Evolutionary conservation across 179 eudicot species (phyloP).

Genomic region (Carnegiea gigantea): DNA sequence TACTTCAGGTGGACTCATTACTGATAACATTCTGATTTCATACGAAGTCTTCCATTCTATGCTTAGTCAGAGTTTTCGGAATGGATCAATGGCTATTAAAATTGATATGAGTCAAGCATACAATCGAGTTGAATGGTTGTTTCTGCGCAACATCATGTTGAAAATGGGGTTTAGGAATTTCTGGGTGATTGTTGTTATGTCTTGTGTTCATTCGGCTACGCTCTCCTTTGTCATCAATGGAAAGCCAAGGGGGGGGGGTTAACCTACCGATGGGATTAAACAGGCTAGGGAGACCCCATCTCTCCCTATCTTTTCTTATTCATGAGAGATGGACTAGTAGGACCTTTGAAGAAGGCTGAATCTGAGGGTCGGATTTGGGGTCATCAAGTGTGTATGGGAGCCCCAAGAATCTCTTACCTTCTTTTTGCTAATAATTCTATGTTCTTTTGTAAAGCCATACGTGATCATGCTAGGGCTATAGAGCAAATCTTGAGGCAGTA

Average conservation of each 20-base stretch:
- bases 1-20: not conserved
- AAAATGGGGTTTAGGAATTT: not conserved
- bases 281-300: not conserved
- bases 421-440: not conserved
- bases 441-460: not conserved
- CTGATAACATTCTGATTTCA: not conserved
- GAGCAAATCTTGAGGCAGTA: not conserved
- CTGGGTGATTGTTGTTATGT: not conserved
- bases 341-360: no score
- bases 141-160: not conserved
- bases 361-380: no score
- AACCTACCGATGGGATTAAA: not conserved
- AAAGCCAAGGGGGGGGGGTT: not conserved
- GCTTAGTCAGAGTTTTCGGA: not conserved
- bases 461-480: not conserved
- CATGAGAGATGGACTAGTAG: not conserved
- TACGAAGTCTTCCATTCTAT: not conserved
- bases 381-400: no score
- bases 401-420: no score
- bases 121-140: not conserved
- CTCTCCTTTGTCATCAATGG: not conserved
- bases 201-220: not conserved
- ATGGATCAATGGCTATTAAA: not conserved
- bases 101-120: not conserved
- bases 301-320: not conserved